These are phyloP conservation scores for Begonia loranthoides DNA, from an alignment of 306 rosid species.

Conservation along the genomic window DNA sequence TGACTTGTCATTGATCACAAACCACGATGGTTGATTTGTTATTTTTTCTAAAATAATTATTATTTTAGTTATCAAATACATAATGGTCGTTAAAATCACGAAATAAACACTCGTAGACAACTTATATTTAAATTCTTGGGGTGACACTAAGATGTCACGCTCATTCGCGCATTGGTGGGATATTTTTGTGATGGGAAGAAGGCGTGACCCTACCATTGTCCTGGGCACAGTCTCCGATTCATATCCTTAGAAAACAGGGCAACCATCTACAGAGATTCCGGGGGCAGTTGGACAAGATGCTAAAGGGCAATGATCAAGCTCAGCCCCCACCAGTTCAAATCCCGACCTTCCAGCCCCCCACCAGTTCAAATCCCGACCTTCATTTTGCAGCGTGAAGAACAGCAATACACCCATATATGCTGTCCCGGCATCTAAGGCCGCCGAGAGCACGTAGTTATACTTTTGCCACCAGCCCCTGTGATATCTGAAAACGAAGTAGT, in stretches of 20 bases:
- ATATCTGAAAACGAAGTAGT: constrained; percentile 70
- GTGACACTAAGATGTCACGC: too few species aligned
- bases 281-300: constrained; percentile 90
- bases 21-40: too few species aligned
- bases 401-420: constrained; percentile 89
- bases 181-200: too few species aligned
- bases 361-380: constrained; percentile 50
- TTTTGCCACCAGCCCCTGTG: constrained; percentile 96
- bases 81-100: too few species aligned
- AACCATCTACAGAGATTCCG: constrained; percentile 63
- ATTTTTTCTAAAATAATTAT: too few species aligned
- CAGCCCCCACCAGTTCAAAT: constrained; percentile 86
- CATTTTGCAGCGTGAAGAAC: constrained; percentile 71
- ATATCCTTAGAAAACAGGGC: constrained; percentile 50
- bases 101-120: too few species aligned
- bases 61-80: too few species aligned
- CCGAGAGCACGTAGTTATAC: constrained; percentile 81
- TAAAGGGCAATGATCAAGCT: constrained; percentile 75
- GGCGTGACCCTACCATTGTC: too few species aligned
- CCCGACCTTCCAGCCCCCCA: constrained; percentile 61
- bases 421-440: constrained; percentile 91
- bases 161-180: too few species aligned
- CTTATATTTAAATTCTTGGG: too few species aligned
- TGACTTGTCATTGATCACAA: too few species aligned
- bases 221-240: too few species aligned